Conservation (phyloP, 1,139 yeast species). For the Candida buenavistaensis region DNA sequence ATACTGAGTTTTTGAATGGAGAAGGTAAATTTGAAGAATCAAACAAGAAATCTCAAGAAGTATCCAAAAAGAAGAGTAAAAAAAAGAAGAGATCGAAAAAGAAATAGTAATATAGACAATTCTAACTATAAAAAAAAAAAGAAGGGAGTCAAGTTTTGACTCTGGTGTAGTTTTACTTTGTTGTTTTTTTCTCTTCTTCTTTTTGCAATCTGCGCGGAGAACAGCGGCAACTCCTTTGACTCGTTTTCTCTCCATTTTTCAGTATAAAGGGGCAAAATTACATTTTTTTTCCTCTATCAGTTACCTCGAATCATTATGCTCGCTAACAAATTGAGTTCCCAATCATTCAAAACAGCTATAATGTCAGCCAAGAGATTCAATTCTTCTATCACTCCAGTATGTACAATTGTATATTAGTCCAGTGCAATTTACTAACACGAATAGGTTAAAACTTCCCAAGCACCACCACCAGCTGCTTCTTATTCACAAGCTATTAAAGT, state of each 20-base stretch:
- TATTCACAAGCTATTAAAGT: conserved; percentile 93
- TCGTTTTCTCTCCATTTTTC: too few species aligned
- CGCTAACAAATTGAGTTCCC: conserved; percentile 21
- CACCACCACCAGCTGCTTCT: conserved; percentile 95
- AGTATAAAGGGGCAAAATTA: too few species aligned
- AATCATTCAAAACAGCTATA: conserved; percentile 20
- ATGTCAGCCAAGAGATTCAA: conserved; percentile 25
- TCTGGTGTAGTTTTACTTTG: not conserved
- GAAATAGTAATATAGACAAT: too few species aligned
- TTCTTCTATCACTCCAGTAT: conserved; percentile 48
- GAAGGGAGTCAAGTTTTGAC: too few species aligned
- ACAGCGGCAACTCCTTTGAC: too few species aligned
- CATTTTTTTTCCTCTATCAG: conserved; percentile 10
- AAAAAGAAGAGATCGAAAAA: conserved; percentile 28
- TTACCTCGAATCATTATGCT: too few species aligned
- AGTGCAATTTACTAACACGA: conserved; percentile 25
- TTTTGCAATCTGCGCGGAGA: not conserved
- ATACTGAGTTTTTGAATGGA: conserved; percentile 27
- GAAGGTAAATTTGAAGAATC: conserved; percentile 17
- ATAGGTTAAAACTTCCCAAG: conserved; percentile 65
- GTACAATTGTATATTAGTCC: too few species aligned
- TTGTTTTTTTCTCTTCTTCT: not conserved
- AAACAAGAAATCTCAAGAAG: conserved; percentile 4
- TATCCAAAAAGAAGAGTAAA: conserved; percentile 21
- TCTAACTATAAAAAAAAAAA: too few species aligned